Evolutionary conservation across 495 filamentous ascomycete species (phyloP).

Genomic region (Podospora pseudoanserina): DNA sequence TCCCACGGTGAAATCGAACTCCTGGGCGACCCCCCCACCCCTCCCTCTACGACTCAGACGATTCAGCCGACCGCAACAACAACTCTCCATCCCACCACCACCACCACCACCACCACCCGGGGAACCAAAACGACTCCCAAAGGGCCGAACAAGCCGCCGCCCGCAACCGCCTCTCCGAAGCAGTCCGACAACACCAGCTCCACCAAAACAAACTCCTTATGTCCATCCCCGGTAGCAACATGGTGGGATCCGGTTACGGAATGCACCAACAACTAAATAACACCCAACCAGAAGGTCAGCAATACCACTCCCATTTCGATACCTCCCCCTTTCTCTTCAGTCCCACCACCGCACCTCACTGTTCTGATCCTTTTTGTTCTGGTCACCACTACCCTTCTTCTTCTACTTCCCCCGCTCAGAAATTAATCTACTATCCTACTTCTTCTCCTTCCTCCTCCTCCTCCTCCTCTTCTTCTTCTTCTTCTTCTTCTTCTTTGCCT

Average conservation of each 20-base stretch:
- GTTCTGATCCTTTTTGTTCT: not conserved
- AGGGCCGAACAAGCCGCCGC: slow-evolving; percentile 47
- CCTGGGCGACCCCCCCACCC: slow-evolving; percentile 53
- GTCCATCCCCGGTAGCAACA: not conserved
- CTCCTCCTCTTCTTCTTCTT: not conserved
- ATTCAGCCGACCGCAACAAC: slow-evolving; percentile 62
- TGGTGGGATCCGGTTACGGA: not conserved
- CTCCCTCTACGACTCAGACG: slow-evolving; percentile 54
- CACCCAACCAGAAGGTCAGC: not conserved
- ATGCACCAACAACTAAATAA: not conserved
- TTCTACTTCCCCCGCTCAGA: not conserved
- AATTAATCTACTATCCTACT: not conserved
- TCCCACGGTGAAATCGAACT: slow-evolving; percentile 70
- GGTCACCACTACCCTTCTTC: not conserved
- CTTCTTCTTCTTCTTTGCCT: not conserved
- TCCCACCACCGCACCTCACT: not conserved
- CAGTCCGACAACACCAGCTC: slow-evolving; percentile 54
- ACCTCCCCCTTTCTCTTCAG: not conserved
- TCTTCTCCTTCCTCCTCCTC: not conserved
- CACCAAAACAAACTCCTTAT: slow-evolving; percentile 48
- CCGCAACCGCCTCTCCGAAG: slow-evolving; percentile 47
- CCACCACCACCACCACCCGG: not conserved
- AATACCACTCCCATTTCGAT: not conserved
- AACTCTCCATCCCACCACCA: slow-evolving; percentile 51
- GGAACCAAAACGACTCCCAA: slow-evolving; percentile 19